phyloP scores from a whole-genome alignment of 331 rosid species.

The Arachis monticola region DNA sequence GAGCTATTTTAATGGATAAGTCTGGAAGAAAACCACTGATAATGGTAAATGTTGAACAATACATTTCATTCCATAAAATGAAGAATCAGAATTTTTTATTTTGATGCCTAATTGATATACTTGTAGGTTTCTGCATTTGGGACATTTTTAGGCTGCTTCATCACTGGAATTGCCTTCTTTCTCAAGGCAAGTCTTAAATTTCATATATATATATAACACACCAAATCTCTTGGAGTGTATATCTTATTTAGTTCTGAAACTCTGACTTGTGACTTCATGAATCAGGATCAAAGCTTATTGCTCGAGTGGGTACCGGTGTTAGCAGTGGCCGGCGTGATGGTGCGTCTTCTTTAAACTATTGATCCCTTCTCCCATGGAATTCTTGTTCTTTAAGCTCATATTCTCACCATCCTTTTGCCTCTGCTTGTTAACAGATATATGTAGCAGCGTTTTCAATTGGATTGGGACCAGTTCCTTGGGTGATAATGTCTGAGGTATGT shows the following conservation, averaged over 20 bases:
- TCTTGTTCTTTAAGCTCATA: background rate
- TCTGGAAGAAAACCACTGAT: slow-evolving; percentile 84
- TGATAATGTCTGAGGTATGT: slow-evolving; percentile 83
- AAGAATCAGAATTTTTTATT: slow-evolving; percentile 10
- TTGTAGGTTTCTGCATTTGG: slow-evolving; percentile 73
- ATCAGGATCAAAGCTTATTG: slow-evolving; percentile 50
- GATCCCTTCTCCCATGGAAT: background rate
- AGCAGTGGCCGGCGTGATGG: slow-evolving; percentile 64
- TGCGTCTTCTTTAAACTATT: slow-evolving; percentile 36
- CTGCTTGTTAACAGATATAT: slow-evolving; percentile 52
- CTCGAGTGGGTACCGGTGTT: slow-evolving; percentile 60
- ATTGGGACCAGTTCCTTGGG: slow-evolving; percentile 88
- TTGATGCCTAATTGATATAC: slow-evolving; percentile 22
- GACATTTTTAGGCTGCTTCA: slow-evolving; percentile 67
- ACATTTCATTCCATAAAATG: background rate
- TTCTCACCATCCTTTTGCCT: background rate
- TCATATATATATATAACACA: background rate
- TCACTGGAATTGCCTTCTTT: slow-evolving; percentile 69
- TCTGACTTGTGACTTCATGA: slow-evolving; percentile 34
- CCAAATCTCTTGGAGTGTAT: background rate
- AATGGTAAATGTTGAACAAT: slow-evolving; percentile 46
- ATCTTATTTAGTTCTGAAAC: slow-evolving; percentile 28
- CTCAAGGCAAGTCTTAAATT: slow-evolving; percentile 57
- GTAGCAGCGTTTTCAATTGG: slow-evolving; percentile 74
- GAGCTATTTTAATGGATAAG: slow-evolving; percentile 72